Base-by-base conservation (phyloP, 164 flowering plant genomes). In the Tetracentron sinense region DNA sequence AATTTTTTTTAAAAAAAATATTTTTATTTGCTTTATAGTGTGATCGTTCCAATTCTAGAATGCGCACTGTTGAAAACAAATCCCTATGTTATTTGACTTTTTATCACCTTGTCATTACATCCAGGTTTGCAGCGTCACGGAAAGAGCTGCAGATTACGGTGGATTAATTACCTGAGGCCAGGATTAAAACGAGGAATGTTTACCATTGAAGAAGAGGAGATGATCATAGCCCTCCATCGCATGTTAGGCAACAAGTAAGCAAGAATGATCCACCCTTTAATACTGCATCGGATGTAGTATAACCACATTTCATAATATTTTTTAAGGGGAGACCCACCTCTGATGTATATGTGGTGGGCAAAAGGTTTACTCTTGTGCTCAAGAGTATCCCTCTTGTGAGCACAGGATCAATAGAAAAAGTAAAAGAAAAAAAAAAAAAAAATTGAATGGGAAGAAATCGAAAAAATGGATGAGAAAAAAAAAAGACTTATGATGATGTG, bases 101-200 rank as follows among this genome's bases (percentile, higher is more conserved):
- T 31, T 30, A 12, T 30, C 3, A 1, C 6, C 27, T 17, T n/a
- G 15, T 15, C 15, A 15, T 16, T 16, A 20, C 4, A 12, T 19
- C 29, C 79, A 92, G 97, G 96, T n/a, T 70, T 92, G 74, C 88
- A 85, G 54, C 80, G 97, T 68, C 86, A 85, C 70, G 96, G 95
- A 49, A 92, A 89, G 75, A 89, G 98, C 66, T 89, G 98, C 78
- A 84, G 98, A 70, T 71, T 92, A 55, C 74, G 96, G 38, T 92
- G 98, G 98, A 82, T 86, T 59, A 92, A 92, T 75, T 92, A 92
- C 69, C 61, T 92, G 47, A 79, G 95, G 65, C 95, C 98, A 8
- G 98, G 98, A 6, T 68, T 92, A 46, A 92, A 84, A 65, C 56
- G 86, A 60, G 96, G 95, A 10, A 63, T 67, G 22, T 85, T 92